Conservation (phyloP, 225 moss, liverwort and hornwort species). For the Pseudoscleropodium purum region DNA sequence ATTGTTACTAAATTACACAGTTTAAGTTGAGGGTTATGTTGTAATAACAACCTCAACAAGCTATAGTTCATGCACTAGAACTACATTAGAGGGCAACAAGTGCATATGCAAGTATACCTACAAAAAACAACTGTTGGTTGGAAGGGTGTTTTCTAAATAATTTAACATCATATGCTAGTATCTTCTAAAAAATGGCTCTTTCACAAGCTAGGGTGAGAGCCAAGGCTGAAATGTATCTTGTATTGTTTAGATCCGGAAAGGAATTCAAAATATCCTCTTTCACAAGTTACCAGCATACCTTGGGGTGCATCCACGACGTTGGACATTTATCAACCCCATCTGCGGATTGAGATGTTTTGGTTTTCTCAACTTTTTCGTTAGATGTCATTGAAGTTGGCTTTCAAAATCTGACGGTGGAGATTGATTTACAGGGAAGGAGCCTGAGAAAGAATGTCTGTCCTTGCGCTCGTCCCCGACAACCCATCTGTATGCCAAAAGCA, state of each 20-base stretch:
- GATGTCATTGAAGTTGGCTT: neutral
- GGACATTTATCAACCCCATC: neutral
- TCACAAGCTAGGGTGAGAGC: neutral
- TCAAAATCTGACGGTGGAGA: neutral
- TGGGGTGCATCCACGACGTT: neutral
- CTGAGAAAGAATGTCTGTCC: neutral
- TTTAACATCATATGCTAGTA: neutral
- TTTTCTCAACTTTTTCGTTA: neutral
- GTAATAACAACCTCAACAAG: neutral
- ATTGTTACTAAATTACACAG: neutral
- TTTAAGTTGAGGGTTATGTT: neutral
- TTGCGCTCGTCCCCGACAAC: neutral
- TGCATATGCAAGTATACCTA: neutral
- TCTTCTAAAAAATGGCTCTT: too few relatives aligned
- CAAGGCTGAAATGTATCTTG: neutral
- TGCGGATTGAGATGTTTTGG: neutral
- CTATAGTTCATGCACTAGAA: neutral
- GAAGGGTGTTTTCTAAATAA: neutral
- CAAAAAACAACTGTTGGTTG: neutral
- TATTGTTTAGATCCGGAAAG: neutral
- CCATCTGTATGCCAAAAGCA: neutral
- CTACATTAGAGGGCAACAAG: neutral
- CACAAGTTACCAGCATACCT: neutral
- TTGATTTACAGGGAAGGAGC: neutral
- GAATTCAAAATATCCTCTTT: neutral